A percentile compares a stretch with the other conserved stretches of the same genome.
phyloP scores from a whole-genome alignment of 306 rosid genomes.

The Sophora flavescens region DNA sequence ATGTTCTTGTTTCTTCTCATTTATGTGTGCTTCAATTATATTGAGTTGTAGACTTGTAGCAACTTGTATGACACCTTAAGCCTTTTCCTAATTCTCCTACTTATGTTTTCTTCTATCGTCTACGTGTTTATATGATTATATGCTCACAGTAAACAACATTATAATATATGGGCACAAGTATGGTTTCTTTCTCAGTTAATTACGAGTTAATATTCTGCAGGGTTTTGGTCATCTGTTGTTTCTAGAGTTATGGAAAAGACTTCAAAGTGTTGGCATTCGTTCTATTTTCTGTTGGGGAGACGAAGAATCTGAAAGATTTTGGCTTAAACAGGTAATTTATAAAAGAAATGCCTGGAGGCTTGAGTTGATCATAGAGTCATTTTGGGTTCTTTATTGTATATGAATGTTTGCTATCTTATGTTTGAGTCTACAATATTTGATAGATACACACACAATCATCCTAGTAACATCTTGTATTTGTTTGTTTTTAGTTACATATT shows the following conservation, averaged over 20 bases:
- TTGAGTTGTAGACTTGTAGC: not conserved
- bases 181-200: slow-evolving; percentile 38
- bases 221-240: slow-evolving; percentile 78
- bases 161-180: not conserved
- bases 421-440: slow-evolving; percentile 20
- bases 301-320: slow-evolving; percentile 90
- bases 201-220: slow-evolving; percentile 55
- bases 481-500: slow-evolving; percentile 7
- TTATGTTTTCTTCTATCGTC: slow-evolving; percentile 7
- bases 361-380: slow-evolving; percentile 28
- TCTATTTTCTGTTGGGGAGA: slow-evolving; percentile 95
- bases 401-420: slow-evolving; percentile 27
- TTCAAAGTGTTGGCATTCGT: slow-evolving; percentile 78
- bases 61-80: slow-evolving; percentile 32
- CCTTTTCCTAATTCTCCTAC: slow-evolving; percentile 40
- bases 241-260: slow-evolving; percentile 72
- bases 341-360: slow-evolving; percentile 9
- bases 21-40: slow-evolving; percentile 17
- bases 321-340: slow-evolving; percentile 82
- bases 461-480: not conserved
- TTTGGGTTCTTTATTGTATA: slow-evolving; percentile 14
- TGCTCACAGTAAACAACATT: slow-evolving; percentile 3
- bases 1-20: slow-evolving; percentile 23
- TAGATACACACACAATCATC: slow-evolving; percentile 5
- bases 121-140: slow-evolving; percentile 13